Percentiles rank a stretch among this genome's conserved stretches.
Evolutionary conservation across 2,329 filamentous ascomycete genomes (phyloP).

Genomic region (Xylariaceae sp.): DNA sequence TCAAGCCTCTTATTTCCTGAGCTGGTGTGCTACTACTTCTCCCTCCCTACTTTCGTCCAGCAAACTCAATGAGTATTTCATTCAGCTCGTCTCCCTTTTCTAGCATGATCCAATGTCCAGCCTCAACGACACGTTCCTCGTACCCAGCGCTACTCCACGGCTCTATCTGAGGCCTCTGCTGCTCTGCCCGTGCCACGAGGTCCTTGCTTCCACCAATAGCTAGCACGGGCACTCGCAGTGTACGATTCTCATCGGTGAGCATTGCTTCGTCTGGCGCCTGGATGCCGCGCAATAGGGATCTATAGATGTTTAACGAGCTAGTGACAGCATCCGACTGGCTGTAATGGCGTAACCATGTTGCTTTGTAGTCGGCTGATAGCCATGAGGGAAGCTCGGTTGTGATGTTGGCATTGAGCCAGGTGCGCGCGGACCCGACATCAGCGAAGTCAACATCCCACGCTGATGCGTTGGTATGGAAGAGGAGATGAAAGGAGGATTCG

Average conservation of each 20-base stretch:
- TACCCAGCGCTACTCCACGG: slow-evolving; percentile 10
- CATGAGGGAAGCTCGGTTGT: slow-evolving; percentile 10
- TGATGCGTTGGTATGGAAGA: neutral
- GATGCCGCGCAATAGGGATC: slow-evolving; percentile 5
- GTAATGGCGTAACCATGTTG: slow-evolving; percentile 11
- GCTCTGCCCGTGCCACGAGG: neutral
- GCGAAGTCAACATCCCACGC: slow-evolving; percentile 17
- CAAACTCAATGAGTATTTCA: slow-evolving; percentile 4
- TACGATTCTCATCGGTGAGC: slow-evolving; percentile 7
- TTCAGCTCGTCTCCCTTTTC: slow-evolving; percentile 19
- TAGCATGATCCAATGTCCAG: slow-evolving; percentile 20
- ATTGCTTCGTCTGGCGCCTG: slow-evolving; percentile 8
- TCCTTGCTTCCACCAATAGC: neutral
- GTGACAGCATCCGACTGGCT: neutral
- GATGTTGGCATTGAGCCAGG: slow-evolving; percentile 19
- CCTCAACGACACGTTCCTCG: slow-evolving; percentile 1
- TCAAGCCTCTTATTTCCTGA: too few relatives aligned
- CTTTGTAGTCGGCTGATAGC: slow-evolving; percentile 10
- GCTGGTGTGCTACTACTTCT: too few relatives aligned
- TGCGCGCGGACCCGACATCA: slow-evolving; percentile 12
- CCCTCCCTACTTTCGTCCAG: neutral
- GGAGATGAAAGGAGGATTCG: slow-evolving; percentile 16
- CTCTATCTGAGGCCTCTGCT: neutral
- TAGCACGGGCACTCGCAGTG: slow-evolving; percentile 6
- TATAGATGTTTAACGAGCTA: slow-evolving; percentile 19